Percentiles rank a stretch among this genome's conserved stretches.
Evolutionary conservation across 1,284 basidiomycete species (phyloP).

Genomic region (Ustilago shanxiensis): DNA sequence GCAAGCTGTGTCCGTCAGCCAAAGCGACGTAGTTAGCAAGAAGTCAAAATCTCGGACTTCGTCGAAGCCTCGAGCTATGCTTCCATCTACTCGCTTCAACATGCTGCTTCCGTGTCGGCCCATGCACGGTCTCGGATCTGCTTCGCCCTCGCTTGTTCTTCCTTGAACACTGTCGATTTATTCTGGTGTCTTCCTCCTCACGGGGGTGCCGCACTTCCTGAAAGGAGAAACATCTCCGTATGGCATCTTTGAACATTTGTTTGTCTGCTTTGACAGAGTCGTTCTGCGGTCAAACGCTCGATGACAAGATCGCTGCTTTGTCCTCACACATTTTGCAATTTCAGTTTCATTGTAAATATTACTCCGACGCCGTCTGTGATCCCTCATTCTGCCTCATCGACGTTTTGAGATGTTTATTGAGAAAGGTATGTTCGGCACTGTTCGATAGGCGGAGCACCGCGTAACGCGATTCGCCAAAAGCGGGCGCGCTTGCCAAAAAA

Average conservation of each 20-base stretch:
- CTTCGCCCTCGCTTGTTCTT: conserved; percentile 19
- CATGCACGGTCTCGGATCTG: conserved; percentile 14
- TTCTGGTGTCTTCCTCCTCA: not conserved
- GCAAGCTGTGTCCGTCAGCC: not conserved
- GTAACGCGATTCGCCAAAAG: conserved; percentile 7
- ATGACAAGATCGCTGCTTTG: not conserved
- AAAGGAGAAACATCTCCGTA: too few relatives aligned
- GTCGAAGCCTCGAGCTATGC: conserved; percentile 10
- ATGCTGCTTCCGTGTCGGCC: conserved; percentile 27
- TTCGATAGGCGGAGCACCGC: conserved; percentile 29
- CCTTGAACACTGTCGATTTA: not conserved
- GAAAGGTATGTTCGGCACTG: conserved; percentile 15
- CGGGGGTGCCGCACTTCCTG: not conserved
- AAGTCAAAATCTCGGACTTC: not conserved
- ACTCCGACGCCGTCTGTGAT: conserved; percentile 4
- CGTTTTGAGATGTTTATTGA: not conserved
- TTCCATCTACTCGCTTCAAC: conserved; percentile 17
- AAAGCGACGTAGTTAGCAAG: not conserved
- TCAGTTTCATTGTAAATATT: conserved; percentile 37
- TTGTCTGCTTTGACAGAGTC: not conserved
- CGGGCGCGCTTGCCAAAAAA: conserved; percentile 26
- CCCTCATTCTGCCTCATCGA: not conserved
- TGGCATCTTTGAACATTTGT: not conserved
- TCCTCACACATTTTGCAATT: conserved; percentile 9
- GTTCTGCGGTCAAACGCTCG: too few relatives aligned